Conservation (phyloP, 192 early-diverging fungal genomes). For the Oehlia diaphana region DNA sequence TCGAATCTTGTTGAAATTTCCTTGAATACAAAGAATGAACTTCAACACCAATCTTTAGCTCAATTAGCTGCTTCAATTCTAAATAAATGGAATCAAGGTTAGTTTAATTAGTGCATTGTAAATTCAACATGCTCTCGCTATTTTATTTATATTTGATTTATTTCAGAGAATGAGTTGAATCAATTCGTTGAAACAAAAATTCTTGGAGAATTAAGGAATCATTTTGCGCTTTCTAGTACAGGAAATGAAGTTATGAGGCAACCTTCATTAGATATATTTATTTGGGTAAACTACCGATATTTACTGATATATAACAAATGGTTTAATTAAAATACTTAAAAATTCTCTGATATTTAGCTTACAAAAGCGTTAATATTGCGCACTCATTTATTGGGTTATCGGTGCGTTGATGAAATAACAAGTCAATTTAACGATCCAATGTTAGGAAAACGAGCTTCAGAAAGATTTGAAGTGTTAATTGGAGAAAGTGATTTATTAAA, state of each 20-base stretch:
- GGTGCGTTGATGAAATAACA: slow-evolving; percentile 55
- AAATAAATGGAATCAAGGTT: slow-evolving; percentile 61
- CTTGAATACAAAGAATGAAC: slow-evolving; percentile 39
- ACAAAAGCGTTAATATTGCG: slow-evolving; percentile 65
- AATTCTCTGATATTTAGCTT: slow-evolving; percentile 43
- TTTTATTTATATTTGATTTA: background rate
- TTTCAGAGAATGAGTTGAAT: slow-evolving; percentile 34
- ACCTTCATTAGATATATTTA: slow-evolving; percentile 20
- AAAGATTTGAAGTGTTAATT: slow-evolving; percentile 73
- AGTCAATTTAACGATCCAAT: slow-evolving; percentile 45
- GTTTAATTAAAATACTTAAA: background rate
- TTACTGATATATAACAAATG: background rate
- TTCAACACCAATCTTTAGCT: slow-evolving; percentile 53
- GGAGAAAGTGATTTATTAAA: slow-evolving; percentile 77
- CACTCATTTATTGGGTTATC: slow-evolving; percentile 52
- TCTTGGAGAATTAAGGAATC: slow-evolving; percentile 10
- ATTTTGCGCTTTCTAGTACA: background rate
- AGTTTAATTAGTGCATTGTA: slow-evolving; percentile 10
- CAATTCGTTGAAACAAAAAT: slow-evolving; percentile 31
- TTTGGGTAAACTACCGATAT: slow-evolving; percentile 27
- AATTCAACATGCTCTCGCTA: background rate
- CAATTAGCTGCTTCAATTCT: slow-evolving; percentile 61
- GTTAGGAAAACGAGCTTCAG: slow-evolving; percentile 54
- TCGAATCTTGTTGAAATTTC: slow-evolving; percentile 42
- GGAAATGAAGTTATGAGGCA: background rate